Evolutionary conservation across 805 yeast genomes (phyloP), one percentile per base, ranked within the genome.

Genomic region (Candida incommunis): DNA sequence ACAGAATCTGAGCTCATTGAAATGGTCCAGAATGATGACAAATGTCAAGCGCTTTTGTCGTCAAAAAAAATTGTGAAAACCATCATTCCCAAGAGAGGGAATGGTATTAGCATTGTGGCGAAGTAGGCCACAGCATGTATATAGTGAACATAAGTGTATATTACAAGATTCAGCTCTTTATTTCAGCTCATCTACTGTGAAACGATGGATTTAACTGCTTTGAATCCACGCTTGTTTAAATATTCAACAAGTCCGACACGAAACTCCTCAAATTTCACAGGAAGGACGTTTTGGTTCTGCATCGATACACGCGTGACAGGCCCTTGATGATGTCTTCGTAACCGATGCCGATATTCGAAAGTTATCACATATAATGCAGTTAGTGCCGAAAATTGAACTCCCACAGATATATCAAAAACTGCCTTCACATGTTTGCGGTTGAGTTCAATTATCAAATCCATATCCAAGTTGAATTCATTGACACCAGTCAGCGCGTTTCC

Each of bases 41-140:
- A 60, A 1, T 74, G 74, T 3, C 50, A 59, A 23, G 68, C 69
- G 45, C 71, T 68, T 61, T 49, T 80, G 1, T 52, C 46, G 0
- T 67, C 59, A 22, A 71, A 69, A 45, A 52, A 50, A 0, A 63
- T 80, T 41, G 70, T 67, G 46, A 79, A 74, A 53, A 55, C 78
- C 42, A 78, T 85, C 21, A 58, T 71, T 16, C 58, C 58, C 7
- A 43, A 46, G 23, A 54, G 54, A 2, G 47, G 47, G 23, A 46
- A 46, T 7, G 46, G 49, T 20, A 45, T 57, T 37, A 52, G 52
- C 34, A 43, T 55, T 22, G 46, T 55, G 18, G 45, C 49, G 22
- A 46, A 25, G 25, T 34, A 34, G 20, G 22, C 18, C 15, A 42
- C 18, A 40, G 22, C 21, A 22, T 29, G 31, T 31, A n/a, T 11